Percentiles rank a stretch among this genome's conserved stretches.
Conservation (phyloP, 2,329 filamentous ascomycete species). For the Pyrenochaeta sp. region DNA sequence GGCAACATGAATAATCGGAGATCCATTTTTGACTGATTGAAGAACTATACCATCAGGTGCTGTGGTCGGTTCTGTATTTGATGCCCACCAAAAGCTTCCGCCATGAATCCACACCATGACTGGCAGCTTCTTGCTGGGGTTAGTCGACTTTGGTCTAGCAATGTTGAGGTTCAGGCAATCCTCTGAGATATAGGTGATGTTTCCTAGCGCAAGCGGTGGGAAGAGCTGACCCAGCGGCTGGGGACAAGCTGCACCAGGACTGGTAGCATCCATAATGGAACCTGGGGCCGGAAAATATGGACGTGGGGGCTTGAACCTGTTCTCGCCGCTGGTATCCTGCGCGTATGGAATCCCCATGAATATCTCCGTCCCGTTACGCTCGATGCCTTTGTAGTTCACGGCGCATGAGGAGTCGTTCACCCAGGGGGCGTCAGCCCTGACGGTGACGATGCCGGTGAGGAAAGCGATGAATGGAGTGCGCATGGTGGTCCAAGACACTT, state of each 20-base stretch:
- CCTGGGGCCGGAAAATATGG: constrained; percentile 44
- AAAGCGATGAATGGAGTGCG: constrained; percentile 7
- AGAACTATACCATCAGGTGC: constrained; percentile 57
- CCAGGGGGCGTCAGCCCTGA: constrained; percentile 6
- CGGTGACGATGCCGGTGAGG: constrained; percentile 12
- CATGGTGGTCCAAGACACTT: not conserved
- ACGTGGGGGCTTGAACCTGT: constrained; percentile 58
- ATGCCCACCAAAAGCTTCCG: constrained; percentile 50
- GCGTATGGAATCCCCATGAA: constrained; percentile 61
- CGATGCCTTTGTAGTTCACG: constrained; percentile 55
- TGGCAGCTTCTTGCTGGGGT: constrained; percentile 54
- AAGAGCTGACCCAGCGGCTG: constrained; percentile 47
- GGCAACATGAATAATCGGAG: constrained; percentile 48
- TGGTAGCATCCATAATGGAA: constrained; percentile 49
- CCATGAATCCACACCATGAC: constrained; percentile 69
- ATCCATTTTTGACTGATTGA: constrained; percentile 56
- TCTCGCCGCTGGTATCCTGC: constrained; percentile 55
- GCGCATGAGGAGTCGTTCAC: constrained; percentile 14
- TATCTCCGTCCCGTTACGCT: constrained; percentile 56
- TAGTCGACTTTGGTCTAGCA: constrained; percentile 58
- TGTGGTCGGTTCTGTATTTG: constrained; percentile 46
- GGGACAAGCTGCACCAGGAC: constrained; percentile 57
- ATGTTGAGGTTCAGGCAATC: constrained; percentile 70
- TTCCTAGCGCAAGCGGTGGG: constrained; percentile 39
- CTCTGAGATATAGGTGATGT: constrained; percentile 55